These are phyloP conservation scores for Plectosphaerella cucumerina DNA, from an alignment of 2,329 filamentous ascomycete genomes.

Conservation along the genomic window DNA sequence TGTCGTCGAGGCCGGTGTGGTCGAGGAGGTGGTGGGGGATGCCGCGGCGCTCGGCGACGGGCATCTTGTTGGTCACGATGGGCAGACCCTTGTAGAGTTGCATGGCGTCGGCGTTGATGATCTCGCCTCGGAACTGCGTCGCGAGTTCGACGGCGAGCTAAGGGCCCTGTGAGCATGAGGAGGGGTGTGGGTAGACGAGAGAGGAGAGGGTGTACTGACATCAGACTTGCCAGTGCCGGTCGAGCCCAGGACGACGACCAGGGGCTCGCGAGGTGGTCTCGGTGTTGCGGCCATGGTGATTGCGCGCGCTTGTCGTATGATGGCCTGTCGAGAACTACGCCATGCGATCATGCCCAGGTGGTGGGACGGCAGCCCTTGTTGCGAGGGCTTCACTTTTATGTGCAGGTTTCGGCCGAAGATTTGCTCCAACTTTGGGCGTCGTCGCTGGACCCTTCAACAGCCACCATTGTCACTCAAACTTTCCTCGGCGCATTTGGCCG, in stretches of 20 bases:
- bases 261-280: slow-evolving; percentile 42
- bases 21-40: slow-evolving; percentile 87
- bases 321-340: slow-evolving; percentile 2
- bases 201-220: slow-evolving; percentile 36
- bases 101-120: slow-evolving; percentile 98
- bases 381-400: no score
- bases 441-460: neutral
- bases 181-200: neutral
- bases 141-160: slow-evolving; percentile 90
- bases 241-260: slow-evolving; percentile 81
- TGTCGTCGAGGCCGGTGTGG: slow-evolving; percentile 68
- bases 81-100: slow-evolving; percentile 91
- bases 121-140: slow-evolving; percentile 77
- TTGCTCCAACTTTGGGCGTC: neutral
- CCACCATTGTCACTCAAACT: neutral
- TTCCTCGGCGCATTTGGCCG: no score
- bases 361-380: no score
- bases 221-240: slow-evolving; percentile 94
- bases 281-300: slow-evolving; percentile 9
- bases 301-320: slow-evolving; percentile 16
- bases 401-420: no score
- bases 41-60: slow-evolving; percentile 66
- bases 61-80: slow-evolving; percentile 93
- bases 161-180: neutral
- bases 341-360: neutral